Base-by-base conservation (phyloP, 2,329 filamentous ascomycete genomes). In the Alternaria postmessia region DNA sequence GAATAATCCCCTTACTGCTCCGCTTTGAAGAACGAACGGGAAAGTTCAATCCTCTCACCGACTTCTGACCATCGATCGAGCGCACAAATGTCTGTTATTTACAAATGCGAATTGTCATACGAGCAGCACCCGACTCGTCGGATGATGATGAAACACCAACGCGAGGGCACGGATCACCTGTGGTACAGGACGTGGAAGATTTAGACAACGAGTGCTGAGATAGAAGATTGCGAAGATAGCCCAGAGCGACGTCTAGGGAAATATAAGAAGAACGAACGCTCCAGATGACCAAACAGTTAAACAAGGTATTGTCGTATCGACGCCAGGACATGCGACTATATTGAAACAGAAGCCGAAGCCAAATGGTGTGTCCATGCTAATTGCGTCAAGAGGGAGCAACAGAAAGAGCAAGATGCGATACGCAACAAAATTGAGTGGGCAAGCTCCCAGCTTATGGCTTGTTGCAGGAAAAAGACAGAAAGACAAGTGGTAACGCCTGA, bases 91-190 rank as follows among this genome's bases (percentile, higher is more conserved):
- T 14, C 18, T 26, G 20, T 26, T n/a, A 6, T 38, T 7, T 38
- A 49, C 46, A 49, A 36, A 8, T 49, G 46, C 32, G 39, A 32
- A 20, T 36, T 22, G 46, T 22, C 2, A 38, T 24, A 30, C 38
- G 28, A 53, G n/a, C 44, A 36, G 20, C 32, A 22, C 38, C 43
- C 57, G 39, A 22, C 39, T 24, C 18, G 30, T 41, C n/a, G 36
- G 32, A 26, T 26, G 49, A 39, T 41, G 41, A 46, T 63, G 57
- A 63, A 61, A 61, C 61, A 53, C 61, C 52, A 63, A 56, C 22
- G 49, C 57, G 39, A 46, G 48, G 32, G 55, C 55, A 62, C 59
- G 55, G 51, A 55, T 59, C 43, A 52, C 20, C 51, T 34, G 28
- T 53, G 34, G 51, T 53, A 53, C 39, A 53, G 24, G 30, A 43